A percentile compares a stretch with the other conserved stretches of the same genome.
Evolutionary conservation across 768 basidiomycete species (phyloP).

Genomic region (Suillus clintonianus): DNA sequence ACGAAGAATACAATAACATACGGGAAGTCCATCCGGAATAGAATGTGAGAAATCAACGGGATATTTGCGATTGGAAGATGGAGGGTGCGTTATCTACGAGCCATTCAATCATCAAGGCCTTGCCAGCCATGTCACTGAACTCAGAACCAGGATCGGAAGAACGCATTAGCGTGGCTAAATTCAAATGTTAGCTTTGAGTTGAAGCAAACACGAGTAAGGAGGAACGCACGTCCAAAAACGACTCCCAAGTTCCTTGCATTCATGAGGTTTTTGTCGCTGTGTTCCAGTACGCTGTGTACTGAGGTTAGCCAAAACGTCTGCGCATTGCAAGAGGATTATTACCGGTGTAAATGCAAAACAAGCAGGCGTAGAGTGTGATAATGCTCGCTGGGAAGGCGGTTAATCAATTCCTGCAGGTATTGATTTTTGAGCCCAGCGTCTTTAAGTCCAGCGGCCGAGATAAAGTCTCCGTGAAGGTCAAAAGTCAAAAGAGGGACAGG

Average conservation of each 20-base stretch:
- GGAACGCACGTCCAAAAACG: constrained; percentile 90
- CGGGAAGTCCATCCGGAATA: constrained; percentile 10
- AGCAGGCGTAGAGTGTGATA: constrained; percentile 81
- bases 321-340: constrained; percentile 22
- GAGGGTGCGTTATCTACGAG: constrained; percentile 83
- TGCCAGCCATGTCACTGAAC: constrained; percentile 97
- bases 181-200: constrained; percentile 9
- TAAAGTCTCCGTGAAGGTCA: constrained; percentile 89
- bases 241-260: constrained; percentile 93
- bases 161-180: constrained; percentile 87
- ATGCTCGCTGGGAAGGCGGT: constrained; percentile 82
- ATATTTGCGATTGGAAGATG: constrained; percentile 39
- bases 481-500: constrained; percentile 90
- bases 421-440: constrained; percentile 62
- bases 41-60: constrained; percentile 13
- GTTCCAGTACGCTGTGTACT: constrained; percentile 54
- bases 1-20: constrained; percentile 31
- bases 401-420: constrained; percentile 66
- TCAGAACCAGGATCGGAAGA: constrained; percentile 85
- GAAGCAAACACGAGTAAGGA: neutral
- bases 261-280: constrained; percentile 84
- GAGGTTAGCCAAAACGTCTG: neutral
- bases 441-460: constrained; percentile 68
- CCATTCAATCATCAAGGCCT: constrained; percentile 92
- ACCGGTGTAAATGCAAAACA: constrained; percentile 89